Evolutionary conservation across 805 yeast species (phyloP).

Genomic region (Candida jianshihensis): DNA sequence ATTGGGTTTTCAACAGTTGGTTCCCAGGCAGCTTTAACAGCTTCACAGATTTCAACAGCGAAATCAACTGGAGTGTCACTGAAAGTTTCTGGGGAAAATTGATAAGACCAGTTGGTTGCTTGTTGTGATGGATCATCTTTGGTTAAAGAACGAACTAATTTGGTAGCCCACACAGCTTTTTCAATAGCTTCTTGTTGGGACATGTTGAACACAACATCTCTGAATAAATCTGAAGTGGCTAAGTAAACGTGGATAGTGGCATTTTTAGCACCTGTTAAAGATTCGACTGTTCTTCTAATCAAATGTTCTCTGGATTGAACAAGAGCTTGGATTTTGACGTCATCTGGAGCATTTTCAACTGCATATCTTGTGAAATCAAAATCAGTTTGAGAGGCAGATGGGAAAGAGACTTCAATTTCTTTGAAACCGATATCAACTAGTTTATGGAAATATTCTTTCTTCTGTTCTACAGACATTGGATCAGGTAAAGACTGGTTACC

Average conservation of each 20-base stretch:
- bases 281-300: constrained; percentile 66
- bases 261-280: constrained; percentile 63
- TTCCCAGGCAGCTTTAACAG: constrained; percentile 73
- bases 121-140: constrained; percentile 64
- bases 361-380: constrained; percentile 78
- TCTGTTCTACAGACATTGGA: constrained; percentile 72
- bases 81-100: constrained; percentile 75
- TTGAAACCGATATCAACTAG: constrained; percentile 68
- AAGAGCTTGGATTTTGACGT: constrained; percentile 65
- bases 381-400: constrained; percentile 78
- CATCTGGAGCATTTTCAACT: constrained; percentile 71
- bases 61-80: constrained; percentile 69
- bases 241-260: constrained; percentile 69
- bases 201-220: constrained; percentile 73
- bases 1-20: constrained; percentile 71
- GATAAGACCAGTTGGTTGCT: constrained; percentile 63
- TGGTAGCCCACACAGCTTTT: constrained; percentile 66
- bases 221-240: constrained; percentile 69
- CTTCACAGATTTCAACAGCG: constrained; percentile 72
- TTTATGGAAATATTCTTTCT: constrained; percentile 69
- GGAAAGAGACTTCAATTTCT: constrained; percentile 76
- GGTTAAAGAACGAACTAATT: constrained; percentile 59
- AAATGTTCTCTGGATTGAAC: constrained; percentile 74
- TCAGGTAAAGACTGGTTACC: constrained; percentile 80
- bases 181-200: constrained; percentile 58